Conservation (phyloP, 2,329 filamentous ascomycete species). For the Myriosclerotinia scirpicola region DNA sequence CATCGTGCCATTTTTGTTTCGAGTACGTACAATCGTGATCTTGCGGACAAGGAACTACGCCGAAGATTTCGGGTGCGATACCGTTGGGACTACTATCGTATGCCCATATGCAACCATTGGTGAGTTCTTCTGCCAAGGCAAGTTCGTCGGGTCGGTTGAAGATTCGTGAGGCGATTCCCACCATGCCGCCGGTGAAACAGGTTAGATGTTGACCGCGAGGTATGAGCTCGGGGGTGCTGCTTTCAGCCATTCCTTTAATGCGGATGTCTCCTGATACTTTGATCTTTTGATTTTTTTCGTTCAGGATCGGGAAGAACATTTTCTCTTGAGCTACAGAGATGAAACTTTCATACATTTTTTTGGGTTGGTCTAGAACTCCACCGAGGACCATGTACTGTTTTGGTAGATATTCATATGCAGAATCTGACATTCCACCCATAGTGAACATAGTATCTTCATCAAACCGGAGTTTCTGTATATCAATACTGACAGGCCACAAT, state of each 20-base stretch:
- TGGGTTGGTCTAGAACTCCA: conserved; percentile 30
- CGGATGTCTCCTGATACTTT: conserved; percentile 51
- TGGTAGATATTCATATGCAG: conserved; percentile 64
- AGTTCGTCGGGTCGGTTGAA: conserved; percentile 56
- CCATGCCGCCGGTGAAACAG: conserved; percentile 72
- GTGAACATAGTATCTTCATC: conserved; percentile 56
- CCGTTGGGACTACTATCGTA: conserved; percentile 58
- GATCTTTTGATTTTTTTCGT: conserved; percentile 43
- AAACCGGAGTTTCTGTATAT: conserved; percentile 48
- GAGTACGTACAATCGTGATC: conserved; percentile 35
- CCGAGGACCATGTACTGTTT: conserved; percentile 45
- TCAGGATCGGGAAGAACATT: conserved; percentile 49
- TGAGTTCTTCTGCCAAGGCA: conserved; percentile 55
- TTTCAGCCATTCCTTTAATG: conserved; percentile 43
- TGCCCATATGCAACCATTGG: conserved; percentile 63
- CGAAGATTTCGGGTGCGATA: conserved; percentile 61
- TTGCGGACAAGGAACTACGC: conserved; percentile 41
- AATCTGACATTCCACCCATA: conserved; percentile 57
- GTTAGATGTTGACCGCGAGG: conserved; percentile 60
- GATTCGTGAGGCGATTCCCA: conserved; percentile 65
- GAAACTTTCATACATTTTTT: conserved; percentile 48
- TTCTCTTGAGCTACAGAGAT: conserved; percentile 49
- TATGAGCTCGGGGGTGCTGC: conserved; percentile 44
- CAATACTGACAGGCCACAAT: conserved; percentile 60
- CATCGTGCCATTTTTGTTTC: conserved; percentile 53